These are phyloP conservation scores for Apiospora pterosperma DNA, from an alignment of 2,329 filamentous ascomycete species.

Conservation along the genomic window DNA sequence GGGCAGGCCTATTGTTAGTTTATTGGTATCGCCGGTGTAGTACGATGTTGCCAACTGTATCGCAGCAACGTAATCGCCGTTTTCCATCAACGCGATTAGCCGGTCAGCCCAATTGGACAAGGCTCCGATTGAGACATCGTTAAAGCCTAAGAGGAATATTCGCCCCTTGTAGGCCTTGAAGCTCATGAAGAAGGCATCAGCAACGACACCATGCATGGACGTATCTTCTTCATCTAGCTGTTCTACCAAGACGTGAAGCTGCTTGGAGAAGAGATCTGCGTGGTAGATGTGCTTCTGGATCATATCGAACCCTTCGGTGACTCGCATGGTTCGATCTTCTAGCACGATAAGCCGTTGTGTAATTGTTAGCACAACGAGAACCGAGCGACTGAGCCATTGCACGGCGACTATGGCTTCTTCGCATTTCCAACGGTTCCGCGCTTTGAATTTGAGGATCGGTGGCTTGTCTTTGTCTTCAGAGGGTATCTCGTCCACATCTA, in stretches of 20 bases:
- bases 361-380: constrained; percentile 87
- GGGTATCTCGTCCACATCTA: constrained; percentile 77
- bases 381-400: constrained; percentile 93
- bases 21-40: constrained; percentile 87
- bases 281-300: constrained; percentile 92
- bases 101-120: constrained; percentile 97
- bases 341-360: constrained; percentile 90
- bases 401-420: constrained; percentile 95
- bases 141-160: constrained; percentile 89
- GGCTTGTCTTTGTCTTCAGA: constrained; percentile 72
- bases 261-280: constrained; percentile 81
- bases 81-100: constrained; percentile 89
- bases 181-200: constrained; percentile 97
- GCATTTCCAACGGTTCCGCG: constrained; percentile 85
- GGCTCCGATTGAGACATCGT: constrained; percentile 85
- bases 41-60: constrained; percentile 90
- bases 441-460: constrained; percentile 72
- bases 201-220: constrained; percentile 92
- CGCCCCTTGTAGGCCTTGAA: constrained; percentile 93
- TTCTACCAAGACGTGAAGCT: constrained; percentile 81
- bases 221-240: constrained; percentile 82
- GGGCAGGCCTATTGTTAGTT: constrained; percentile 87
- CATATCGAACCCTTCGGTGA: constrained; percentile 93
- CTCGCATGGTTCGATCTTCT: constrained; percentile 82
- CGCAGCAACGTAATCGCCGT: constrained; percentile 91